Conservation (phyloP, 169 alveolate species). For the Plasmodium vivax region DNA sequence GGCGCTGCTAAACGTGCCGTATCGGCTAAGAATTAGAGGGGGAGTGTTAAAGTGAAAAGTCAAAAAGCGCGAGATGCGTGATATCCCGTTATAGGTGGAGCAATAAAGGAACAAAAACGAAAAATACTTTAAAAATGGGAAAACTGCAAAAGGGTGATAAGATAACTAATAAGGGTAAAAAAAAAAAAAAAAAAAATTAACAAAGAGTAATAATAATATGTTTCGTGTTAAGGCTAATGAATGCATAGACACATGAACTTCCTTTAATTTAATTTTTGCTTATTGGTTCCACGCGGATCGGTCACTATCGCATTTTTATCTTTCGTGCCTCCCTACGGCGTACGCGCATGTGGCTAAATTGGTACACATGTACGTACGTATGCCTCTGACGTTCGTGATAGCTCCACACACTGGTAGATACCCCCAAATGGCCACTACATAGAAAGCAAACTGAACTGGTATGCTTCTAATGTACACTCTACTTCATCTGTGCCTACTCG, state of each 20-base stretch:
- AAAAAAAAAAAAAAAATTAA: neutral
- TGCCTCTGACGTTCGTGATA: neutral
- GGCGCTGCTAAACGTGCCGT: neutral
- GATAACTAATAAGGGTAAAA: neutral
- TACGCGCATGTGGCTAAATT: neutral
- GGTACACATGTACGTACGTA: neutral
- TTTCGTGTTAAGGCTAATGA: neutral
- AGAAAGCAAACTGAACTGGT: neutral
- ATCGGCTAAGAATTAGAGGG: neutral
- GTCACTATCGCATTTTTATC: neutral
- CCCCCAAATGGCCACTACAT: neutral
- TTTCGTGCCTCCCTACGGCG: neutral
- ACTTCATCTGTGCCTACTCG: conserved; percentile 1
- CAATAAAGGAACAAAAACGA: neutral
- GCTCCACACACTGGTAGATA: neutral
- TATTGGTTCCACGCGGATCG: neutral
- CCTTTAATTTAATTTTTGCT: neutral
- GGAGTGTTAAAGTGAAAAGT: neutral
- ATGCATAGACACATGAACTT: neutral
- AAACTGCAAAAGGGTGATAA: neutral
- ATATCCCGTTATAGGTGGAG: neutral
- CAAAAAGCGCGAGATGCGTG: neutral
- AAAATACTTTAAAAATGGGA: neutral
- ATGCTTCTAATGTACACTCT: neutral
- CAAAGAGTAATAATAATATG: neutral